These are phyloP conservation scores for Fraxinus americana DNA, from an alignment of 257 asterid genomes.

Conservation along the genomic window DNA sequence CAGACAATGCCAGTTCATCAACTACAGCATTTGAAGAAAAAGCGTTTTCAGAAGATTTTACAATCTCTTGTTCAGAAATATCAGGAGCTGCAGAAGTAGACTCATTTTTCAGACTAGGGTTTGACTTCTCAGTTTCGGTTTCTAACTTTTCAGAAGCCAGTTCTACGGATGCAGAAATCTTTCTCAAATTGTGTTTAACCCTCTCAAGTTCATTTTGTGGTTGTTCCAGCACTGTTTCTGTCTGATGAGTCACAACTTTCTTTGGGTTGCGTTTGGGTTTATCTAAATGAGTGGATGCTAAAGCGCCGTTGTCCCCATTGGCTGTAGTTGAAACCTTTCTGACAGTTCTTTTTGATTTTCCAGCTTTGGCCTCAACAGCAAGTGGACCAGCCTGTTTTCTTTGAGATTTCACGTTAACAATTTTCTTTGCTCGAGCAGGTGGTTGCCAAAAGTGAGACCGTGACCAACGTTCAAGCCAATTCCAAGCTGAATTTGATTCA, in stretches of 20 bases:
- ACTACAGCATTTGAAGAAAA: neutral
- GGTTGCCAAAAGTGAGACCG: conserved; percentile 44
- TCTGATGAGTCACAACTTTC: conserved; percentile 30
- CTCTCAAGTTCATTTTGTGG: conserved; percentile 40
- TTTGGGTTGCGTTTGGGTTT: conserved; percentile 36
- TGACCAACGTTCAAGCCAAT: conserved; percentile 71
- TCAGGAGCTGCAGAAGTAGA: conserved; percentile 25
- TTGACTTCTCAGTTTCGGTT: conserved; percentile 30
- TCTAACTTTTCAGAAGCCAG: conserved; percentile 25
- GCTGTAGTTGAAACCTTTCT: conserved; percentile 29
- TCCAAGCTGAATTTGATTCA: conserved; percentile 58
- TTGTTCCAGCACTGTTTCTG: conserved; percentile 29
- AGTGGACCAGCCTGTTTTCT: neutral
- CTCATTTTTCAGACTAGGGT: conserved; percentile 25
- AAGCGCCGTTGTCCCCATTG: conserved; percentile 24
- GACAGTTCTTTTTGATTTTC: conserved; percentile 29
- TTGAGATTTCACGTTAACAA: conserved; percentile 22
- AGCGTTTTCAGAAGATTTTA: conserved; percentile 18
- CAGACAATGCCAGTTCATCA: neutral
- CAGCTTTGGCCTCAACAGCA: conserved; percentile 27
- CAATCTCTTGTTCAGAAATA: conserved; percentile 18
- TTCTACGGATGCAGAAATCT: conserved; percentile 29
- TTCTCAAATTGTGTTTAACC: conserved; percentile 36
- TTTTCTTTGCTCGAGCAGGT: conserved; percentile 24
- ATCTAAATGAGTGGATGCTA: conserved; percentile 31